A percentile compares a stretch with the other conserved stretches of the same genome.
Conservation (phyloP, 768 basidiomycete genomes). For the Collybiopsis confluens region DNA sequence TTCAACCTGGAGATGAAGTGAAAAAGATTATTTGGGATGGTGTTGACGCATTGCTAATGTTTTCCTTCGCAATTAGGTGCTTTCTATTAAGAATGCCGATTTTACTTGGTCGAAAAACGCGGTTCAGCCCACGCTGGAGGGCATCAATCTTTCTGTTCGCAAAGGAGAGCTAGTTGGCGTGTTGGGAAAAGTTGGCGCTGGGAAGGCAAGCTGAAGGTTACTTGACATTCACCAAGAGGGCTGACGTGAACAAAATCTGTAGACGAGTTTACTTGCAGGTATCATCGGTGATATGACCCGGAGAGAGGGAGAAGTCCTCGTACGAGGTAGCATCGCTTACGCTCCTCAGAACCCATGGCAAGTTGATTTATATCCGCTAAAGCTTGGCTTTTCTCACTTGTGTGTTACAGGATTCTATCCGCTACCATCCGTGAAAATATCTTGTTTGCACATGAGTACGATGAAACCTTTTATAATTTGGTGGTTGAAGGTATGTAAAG, state of each 20-base stretch:
- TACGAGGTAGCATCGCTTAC: constrained; percentile 75
- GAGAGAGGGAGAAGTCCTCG: constrained; percentile 62
- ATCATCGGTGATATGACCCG: constrained; percentile 87
- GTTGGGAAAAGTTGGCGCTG: constrained; percentile 85
- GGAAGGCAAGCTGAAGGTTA: constrained; percentile 55
- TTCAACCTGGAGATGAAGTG: constrained; percentile 61
- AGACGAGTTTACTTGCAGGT: constrained; percentile 75
- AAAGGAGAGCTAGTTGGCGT: constrained; percentile 86
- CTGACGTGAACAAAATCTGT: background rate
- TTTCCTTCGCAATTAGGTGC: constrained; percentile 38
- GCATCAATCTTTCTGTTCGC: constrained; percentile 65
- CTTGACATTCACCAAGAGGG: background rate
- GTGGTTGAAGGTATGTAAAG: constrained; percentile 65
- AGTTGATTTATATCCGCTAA: constrained; percentile 11
- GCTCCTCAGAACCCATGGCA: constrained; percentile 87
- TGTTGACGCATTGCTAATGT: background rate
- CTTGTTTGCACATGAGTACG: constrained; percentile 84
- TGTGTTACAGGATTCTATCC: constrained; percentile 69
- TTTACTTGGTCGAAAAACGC: constrained; percentile 73
- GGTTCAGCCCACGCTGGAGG: constrained; percentile 63
- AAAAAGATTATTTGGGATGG: background rate
- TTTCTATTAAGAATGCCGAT: constrained; percentile 71
- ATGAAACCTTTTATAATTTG: constrained; percentile 76
- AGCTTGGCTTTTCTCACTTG: constrained; percentile 5
- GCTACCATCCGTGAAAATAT: constrained; percentile 89